phyloP scores from a whole-genome alignment of 768 basidiomycete species.

The Collybia nuda region DNA sequence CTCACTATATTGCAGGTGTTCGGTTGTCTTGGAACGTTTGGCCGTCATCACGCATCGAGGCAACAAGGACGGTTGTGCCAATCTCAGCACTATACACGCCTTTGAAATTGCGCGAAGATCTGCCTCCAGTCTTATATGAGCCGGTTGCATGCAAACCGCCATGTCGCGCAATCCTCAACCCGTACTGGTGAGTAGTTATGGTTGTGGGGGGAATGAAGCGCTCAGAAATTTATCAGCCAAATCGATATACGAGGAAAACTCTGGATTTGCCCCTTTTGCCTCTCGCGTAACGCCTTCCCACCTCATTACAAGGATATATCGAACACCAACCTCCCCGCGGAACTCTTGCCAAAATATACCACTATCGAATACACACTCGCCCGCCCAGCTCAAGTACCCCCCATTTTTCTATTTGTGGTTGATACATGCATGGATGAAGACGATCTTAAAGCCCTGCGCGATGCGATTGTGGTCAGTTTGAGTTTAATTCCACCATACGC shows the following conservation, averaged over 20 bases:
- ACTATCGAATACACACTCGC: conserved; percentile 99
- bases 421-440: conserved; percentile 97
- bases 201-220: conserved; percentile 1
- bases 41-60: conserved; percentile 97
- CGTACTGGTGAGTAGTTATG: conserved; percentile 75
- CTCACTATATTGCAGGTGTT: conserved; percentile 56
- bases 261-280: conserved; percentile 99
- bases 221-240: conserved; percentile 57
- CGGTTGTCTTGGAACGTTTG: conserved; percentile 98
- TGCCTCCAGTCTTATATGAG: conserved; percentile 95
- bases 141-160: conserved; percentile 98
- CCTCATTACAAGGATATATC: conserved; percentile 99
- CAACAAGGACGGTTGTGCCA: conserved; percentile 95
- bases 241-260: conserved; percentile 98
- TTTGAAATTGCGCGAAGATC: conserved; percentile 88
- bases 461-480: conserved; percentile 92
- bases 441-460: conserved; percentile 92
- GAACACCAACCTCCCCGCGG: conserved; percentile 93
- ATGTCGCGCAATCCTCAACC: conserved; percentile 96
- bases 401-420: conserved; percentile 95
- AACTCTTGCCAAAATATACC: conserved; percentile 96
- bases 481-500: conserved; percentile 92
- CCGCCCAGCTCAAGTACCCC: conserved; percentile 87
- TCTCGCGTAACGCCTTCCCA: conserved; percentile 95
- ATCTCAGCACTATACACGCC: conserved; percentile 98